Conservation (phyloP, 169 alveolate species). For the Eimeria brunetti region DNA sequence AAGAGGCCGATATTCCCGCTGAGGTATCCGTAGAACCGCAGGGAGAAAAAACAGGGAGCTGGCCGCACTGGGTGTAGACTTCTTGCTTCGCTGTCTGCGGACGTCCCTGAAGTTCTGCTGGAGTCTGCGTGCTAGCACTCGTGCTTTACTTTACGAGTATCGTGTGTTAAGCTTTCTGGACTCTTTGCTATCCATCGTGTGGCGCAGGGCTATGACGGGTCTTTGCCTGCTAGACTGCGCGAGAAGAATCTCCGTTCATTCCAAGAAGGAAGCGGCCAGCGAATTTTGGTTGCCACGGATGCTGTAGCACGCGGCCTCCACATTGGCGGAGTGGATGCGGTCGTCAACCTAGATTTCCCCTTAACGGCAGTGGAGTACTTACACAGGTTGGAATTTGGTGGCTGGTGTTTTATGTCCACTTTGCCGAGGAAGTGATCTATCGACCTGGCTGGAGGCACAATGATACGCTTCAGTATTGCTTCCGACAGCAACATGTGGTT, state of each 20-base stretch:
- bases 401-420: background rate
- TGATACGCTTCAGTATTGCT: background rate
- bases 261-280: conserved; percentile 53
- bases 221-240: conserved; percentile 56
- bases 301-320: conserved; percentile 67
- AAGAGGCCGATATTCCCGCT: conserved; percentile 61
- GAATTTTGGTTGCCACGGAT: conserved; percentile 68
- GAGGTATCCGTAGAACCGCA: conserved; percentile 8
- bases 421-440: background rate
- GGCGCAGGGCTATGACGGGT: conserved; percentile 69
- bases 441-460: background rate
- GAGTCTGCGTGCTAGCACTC: background rate
- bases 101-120: background rate
- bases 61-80: background rate
- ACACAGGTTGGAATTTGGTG: conserved; percentile 43
- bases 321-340: conserved; percentile 62
- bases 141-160: background rate
- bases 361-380: conserved; percentile 59
- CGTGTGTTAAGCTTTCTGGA: background rate
- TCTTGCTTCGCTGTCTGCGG: background rate
- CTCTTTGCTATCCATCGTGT: background rate
- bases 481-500: background rate
- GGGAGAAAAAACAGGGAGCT: background rate
- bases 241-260: conserved; percentile 35
- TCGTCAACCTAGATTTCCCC: conserved; percentile 62